These are phyloP conservation scores for Scenedesmus sp. DNA, from an alignment of 163 green algal genomes.

Conservation along the genomic window DNA sequence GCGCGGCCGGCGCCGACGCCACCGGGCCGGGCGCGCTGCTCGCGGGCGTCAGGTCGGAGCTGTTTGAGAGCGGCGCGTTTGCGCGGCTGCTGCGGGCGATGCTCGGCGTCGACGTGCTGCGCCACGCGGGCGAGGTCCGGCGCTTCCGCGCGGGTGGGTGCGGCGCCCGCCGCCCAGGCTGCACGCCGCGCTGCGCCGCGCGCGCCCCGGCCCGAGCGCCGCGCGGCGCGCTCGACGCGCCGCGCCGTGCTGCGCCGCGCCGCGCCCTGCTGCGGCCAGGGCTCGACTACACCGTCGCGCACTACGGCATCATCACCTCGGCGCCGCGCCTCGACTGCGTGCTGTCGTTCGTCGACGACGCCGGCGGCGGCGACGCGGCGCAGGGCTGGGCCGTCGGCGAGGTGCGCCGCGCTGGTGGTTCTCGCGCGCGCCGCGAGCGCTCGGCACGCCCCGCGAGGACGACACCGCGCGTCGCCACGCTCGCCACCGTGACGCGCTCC, in stretches of 20 bases:
- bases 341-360: slow-evolving; percentile 80
- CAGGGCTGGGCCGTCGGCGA: slow-evolving; percentile 62
- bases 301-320: slow-evolving; percentile 78
- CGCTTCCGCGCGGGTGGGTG: slow-evolving; percentile 78
- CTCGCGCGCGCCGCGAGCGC: too few species aligned
- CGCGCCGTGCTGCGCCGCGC: too few species aligned
- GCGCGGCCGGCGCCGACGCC: background rate
- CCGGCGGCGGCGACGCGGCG: slow-evolving; percentile 24
- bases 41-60: slow-evolving; percentile 49
- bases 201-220: too few species aligned
- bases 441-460: too few species aligned
- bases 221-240: too few species aligned
- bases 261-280: slow-evolving; percentile 48
- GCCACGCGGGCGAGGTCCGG: slow-evolving; percentile 63
- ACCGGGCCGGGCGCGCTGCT: slow-evolving; percentile 56
- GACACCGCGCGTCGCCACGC: too few species aligned
- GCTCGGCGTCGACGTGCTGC: slow-evolving; percentile 64
- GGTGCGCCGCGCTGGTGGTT: too few species aligned
- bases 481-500: too few species aligned
- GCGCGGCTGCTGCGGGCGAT: slow-evolving; percentile 65
- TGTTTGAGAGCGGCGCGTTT: slow-evolving; percentile 73
- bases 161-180: background rate
- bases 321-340: slow-evolving; percentile 73
- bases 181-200: too few species aligned
- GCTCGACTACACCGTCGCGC: slow-evolving; percentile 90